Percentiles rank a stretch among this genome's conserved stretches.
Conservation (phyloP, 495 filamentous ascomycete genomes). For the Hyaloscypha hepaticicola region DNA sequence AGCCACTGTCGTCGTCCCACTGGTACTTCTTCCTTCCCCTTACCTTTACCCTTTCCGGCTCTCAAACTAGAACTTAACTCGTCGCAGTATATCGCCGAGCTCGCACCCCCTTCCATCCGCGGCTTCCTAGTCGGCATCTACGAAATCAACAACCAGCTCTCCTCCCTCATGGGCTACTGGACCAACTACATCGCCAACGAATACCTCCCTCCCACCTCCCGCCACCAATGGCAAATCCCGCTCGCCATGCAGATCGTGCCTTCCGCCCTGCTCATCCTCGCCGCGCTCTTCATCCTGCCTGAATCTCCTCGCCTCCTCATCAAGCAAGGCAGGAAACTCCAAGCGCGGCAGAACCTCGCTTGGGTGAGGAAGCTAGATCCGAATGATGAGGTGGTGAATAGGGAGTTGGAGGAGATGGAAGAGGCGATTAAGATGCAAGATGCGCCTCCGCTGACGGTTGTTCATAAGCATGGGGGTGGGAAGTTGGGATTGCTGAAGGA, state of each 20-base stretch:
- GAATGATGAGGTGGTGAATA: conserved; percentile 59
- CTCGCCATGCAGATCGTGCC: conserved; percentile 60
- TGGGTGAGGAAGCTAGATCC: conserved; percentile 59
- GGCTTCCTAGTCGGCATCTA: conserved; percentile 63
- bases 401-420: conserved; percentile 64
- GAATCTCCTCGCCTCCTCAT: conserved; percentile 66
- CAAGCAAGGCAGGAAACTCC: conserved; percentile 49
- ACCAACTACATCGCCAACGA: conserved; percentile 33
- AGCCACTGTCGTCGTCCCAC: conserved; percentile 19
- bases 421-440: conserved; percentile 45
- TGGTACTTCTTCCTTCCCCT: background rate
- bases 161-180: conserved; percentile 68
- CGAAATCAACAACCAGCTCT: conserved; percentile 71
- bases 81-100: conserved; percentile 49
- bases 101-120: conserved; percentile 51
- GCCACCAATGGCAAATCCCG: conserved; percentile 54
- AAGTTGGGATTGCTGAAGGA: conserved; percentile 60
- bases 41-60: background rate
- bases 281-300: conserved; percentile 50
- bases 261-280: conserved; percentile 50
- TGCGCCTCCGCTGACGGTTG: conserved; percentile 42
- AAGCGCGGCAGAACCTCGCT: conserved; percentile 57
- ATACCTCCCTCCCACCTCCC: conserved; percentile 29
- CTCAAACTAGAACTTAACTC: background rate
- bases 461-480: conserved; percentile 40